A percentile compares a stretch with the other conserved stretches of the same genome.
phyloP scores from a whole-genome alignment of 768 basidiomycete genomes.

The Kwoniella bestiolae region DNA sequence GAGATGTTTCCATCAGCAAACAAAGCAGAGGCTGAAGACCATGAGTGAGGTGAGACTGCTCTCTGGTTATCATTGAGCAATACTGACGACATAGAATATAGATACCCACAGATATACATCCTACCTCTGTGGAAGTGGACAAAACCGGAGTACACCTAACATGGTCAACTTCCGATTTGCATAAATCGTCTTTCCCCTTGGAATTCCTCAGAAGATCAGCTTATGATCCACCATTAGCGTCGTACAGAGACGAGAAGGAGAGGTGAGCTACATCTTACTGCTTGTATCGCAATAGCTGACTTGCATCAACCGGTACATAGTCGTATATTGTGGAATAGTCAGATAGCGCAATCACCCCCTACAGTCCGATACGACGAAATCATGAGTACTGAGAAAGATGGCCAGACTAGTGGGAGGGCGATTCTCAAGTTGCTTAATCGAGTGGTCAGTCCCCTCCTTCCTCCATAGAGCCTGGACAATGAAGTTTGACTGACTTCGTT shows the following conservation, averaged over 20 bases:
- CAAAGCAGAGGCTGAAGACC: conserved; percentile 86
- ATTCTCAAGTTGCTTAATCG: conserved; percentile 80
- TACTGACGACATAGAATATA: conserved; percentile 50
- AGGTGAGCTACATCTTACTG: background rate
- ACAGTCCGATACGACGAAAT: conserved; percentile 72
- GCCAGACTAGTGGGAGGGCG: conserved; percentile 66
- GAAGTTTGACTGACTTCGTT: background rate
- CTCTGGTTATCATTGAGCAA: background rate
- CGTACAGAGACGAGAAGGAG: conserved; percentile 9
- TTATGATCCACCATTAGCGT: conserved; percentile 70
- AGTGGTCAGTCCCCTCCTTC: conserved; percentile 63
- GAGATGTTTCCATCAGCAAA: conserved; percentile 80
- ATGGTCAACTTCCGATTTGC: conserved; percentile 70
- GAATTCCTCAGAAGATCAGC: conserved; percentile 76
- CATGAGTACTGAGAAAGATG: conserved; percentile 58
- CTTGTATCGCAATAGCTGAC: conserved; percentile 4
- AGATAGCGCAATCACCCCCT: conserved; percentile 75
- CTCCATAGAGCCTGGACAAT: background rate
- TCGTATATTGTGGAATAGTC: conserved; percentile 79
- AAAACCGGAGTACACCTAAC: conserved; percentile 71
- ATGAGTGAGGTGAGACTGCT: conserved; percentile 71
- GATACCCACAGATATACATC: conserved; percentile 78
- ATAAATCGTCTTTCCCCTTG: conserved; percentile 87
- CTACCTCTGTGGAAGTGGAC: conserved; percentile 65
- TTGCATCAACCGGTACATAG: conserved; percentile 53